These are phyloP conservation scores for Nicotiana obtusifolia DNA, from an alignment of 257 asterid species.

Conservation along the genomic window DNA sequence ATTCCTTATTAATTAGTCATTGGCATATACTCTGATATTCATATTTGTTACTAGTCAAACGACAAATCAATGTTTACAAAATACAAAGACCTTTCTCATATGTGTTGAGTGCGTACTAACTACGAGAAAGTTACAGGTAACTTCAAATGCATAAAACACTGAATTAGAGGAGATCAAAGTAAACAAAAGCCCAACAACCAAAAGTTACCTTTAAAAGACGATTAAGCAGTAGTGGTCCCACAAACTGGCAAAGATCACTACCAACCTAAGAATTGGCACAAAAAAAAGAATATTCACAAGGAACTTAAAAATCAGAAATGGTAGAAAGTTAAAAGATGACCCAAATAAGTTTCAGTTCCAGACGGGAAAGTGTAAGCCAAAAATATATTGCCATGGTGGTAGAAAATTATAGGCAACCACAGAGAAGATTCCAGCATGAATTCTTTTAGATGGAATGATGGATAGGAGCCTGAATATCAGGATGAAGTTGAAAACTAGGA, in stretches of 20 bases:
- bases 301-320: neutral
- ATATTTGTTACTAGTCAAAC: neutral
- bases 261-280: conserved; percentile 49
- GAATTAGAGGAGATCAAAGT: neutral
- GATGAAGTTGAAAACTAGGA: neutral
- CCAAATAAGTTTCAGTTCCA: neutral
- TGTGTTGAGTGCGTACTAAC: neutral
- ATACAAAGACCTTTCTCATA: neutral
- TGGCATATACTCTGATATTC: neutral
- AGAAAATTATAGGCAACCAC: neutral
- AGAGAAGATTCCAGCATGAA: neutral
- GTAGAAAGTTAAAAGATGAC: neutral
- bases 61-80: neutral
- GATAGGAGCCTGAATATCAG: neutral
- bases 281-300: neutral
- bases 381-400: neutral
- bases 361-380: neutral
- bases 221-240: conserved; percentile 73
- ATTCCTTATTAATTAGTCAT: neutral
- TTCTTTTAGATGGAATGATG: neutral
- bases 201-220: conserved; percentile 60
- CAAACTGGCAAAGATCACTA: conserved; percentile 79
- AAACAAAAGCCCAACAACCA: neutral
- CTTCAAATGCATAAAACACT: neutral
- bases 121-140: neutral